A percentile compares a stretch with the other conserved stretches of the same genome.
These are phyloP conservation scores for Cladosporium sp. DNA, from an alignment of 2,329 filamentous ascomycete genomes.

Conservation along the genomic window DNA sequence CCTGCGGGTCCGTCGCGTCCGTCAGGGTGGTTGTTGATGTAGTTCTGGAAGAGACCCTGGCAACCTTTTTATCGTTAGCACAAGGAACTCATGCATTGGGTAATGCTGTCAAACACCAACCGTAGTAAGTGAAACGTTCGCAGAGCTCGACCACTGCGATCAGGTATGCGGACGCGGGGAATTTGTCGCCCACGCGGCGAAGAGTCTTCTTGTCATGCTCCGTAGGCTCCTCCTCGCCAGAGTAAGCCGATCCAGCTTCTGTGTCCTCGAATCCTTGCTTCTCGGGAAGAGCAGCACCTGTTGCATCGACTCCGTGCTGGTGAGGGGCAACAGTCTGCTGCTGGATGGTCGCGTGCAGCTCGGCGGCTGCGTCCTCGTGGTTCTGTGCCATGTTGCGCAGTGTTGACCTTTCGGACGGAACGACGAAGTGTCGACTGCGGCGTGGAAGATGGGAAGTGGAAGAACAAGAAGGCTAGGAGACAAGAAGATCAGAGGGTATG, in stretches of 20 bases:
- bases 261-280: conserved; percentile 14
- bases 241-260: conserved; percentile 19
- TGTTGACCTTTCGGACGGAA: background rate
- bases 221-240: conserved; percentile 37
- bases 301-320: conserved; percentile 2
- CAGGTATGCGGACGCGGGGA: conserved; percentile 45
- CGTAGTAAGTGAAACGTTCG: conserved; percentile 41
- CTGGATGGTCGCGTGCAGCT: conserved; percentile 15
- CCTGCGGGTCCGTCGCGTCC: conserved; percentile 37
- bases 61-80: background rate
- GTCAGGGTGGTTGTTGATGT: conserved; percentile 41
- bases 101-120: conserved; percentile 15
- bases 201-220: conserved; percentile 41
- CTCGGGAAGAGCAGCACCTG: conserved; percentile 4
- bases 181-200: conserved; percentile 42
- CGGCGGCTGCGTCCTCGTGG: conserved; percentile 27
- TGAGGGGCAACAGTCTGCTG: background rate
- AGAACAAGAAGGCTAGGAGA: background rate
- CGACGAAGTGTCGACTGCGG: background rate
- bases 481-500: background rate
- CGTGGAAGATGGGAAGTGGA: background rate
- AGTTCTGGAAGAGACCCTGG: conserved; percentile 46
- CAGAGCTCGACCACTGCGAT: conserved; percentile 48
- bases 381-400: conserved; percentile 21
- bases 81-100: background rate